Evolutionary conservation across 306 rosid species (phyloP), one percentile per base, ranked within the genome.

Genomic region (Bauhinia variegata): DNA sequence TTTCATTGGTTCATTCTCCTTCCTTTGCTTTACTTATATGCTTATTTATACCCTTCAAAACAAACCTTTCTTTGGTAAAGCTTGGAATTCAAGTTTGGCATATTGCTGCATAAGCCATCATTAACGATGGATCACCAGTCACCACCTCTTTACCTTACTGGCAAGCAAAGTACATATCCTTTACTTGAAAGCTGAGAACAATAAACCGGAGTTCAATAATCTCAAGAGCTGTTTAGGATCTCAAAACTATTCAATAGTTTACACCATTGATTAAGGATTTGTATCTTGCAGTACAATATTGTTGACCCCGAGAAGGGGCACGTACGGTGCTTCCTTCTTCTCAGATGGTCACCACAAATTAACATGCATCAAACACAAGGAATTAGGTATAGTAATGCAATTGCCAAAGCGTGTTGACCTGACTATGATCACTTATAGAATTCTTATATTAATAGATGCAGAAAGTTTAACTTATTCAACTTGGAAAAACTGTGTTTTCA

Each of bases 141-240:
- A 71, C 66, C 77, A 67, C 82, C 67, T 78, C 79, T 81, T 78
- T 82, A 71, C 88, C 63, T 61, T 14, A 79, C 83, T 79, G 83
- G 78, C 85, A 83, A 83, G 87, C 83, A 83, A 76, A 81, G 73
- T 79, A 75, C 65, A 71, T 74, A 81, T 83, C 72, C 88, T 74
- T 83, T 80, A 65, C 87, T 76, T 76, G 78, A 65, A 84, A 79
- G 60, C 50, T 53, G 70, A 54, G 75, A 68, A 60, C 34, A 72
- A 78, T 36, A 36, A 2, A 61, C 57, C 36, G 74, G 64, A 75
- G 67, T 70, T 83, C 86, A 85, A 77, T n/a, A 85, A 74, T 74
- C 78, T 80, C 51, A 67, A 56, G 68, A 78, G 38, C 59, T 37
- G 13, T 31, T 73, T 66, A 74, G 51, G 79, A 60, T 61, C 73